Evolutionary conservation across 345 rosid species (phyloP).

Genomic region (Zanthoxylum bungeanum): DNA sequence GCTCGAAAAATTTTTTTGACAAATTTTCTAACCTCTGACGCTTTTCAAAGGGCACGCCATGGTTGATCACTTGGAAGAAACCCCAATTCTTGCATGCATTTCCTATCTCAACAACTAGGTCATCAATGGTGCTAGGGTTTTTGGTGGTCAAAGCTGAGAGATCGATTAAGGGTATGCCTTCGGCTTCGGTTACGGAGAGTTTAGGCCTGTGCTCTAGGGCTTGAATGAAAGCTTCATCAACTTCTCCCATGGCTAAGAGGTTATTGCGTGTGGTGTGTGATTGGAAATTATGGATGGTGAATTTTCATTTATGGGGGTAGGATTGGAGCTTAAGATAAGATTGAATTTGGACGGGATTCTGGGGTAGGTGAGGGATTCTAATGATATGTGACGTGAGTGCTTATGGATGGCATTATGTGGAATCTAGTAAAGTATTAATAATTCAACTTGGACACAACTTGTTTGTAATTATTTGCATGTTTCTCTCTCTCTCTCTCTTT

Average conservation of each 20-base stretch:
- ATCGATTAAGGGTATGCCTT: slow-evolving; percentile 38
- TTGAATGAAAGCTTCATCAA: slow-evolving; percentile 32
- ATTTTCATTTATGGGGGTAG: neutral
- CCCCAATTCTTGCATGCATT: slow-evolving; percentile 45
- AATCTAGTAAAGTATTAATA: neutral
- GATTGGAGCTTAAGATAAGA: neutral
- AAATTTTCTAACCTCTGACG: slow-evolving; percentile 17
- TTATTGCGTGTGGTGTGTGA: neutral
- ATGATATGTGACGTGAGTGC: neutral
- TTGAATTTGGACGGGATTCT: neutral
- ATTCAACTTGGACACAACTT: neutral
- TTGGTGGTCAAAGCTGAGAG: slow-evolving; percentile 11
- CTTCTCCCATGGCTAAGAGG: slow-evolving; percentile 35
- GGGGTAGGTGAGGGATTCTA: neutral
- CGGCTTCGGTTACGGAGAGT: slow-evolving; percentile 2
- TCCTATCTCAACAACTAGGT: slow-evolving; percentile 25
- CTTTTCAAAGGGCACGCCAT: slow-evolving; percentile 32
- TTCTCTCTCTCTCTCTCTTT: no score
- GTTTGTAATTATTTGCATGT: neutral
- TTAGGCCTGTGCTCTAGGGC: slow-evolving; percentile 33
- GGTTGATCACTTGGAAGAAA: slow-evolving; percentile 43
- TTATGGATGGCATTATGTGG: neutral
- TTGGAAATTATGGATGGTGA: neutral
- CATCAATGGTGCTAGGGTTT: slow-evolving; percentile 16
- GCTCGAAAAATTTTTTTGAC: slow-evolving; percentile 28